These are phyloP conservation scores for Aspergillus campestris DNA, from an alignment of 495 filamentous ascomycete genomes.

Conservation along the genomic window DNA sequence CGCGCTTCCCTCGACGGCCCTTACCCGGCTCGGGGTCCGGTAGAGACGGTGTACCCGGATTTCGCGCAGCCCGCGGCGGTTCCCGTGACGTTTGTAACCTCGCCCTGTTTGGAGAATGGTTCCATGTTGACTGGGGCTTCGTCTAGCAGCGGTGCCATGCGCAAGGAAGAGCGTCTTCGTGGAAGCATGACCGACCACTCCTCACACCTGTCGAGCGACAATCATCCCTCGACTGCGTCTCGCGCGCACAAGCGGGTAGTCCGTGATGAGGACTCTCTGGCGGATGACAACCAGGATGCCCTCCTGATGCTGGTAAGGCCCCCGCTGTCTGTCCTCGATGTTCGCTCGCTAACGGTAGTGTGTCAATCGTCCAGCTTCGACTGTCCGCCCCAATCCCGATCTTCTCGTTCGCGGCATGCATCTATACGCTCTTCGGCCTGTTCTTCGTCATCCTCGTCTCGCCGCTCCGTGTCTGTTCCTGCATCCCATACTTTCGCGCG, in stretches of 20 bases:
- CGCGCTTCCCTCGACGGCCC: constrained; percentile 6
- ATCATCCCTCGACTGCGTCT: constrained; percentile 16
- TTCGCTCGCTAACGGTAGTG: constrained; percentile 9
- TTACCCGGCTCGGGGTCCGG: constrained; percentile 1
- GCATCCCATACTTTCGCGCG: constrained; percentile 26
- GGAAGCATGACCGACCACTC: constrained; percentile 33
- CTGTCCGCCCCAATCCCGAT: constrained; percentile 40
- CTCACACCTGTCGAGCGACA: constrained; percentile 33
- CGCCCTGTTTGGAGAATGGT: constrained; percentile 15
- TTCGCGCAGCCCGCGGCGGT: constrained; percentile 3
- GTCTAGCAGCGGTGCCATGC: constrained; percentile 19
- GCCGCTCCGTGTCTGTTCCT: constrained; percentile 36
- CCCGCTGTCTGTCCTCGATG: not conserved
- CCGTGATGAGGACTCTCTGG: constrained; percentile 15
- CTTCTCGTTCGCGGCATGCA: constrained; percentile 30
- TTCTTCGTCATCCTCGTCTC: constrained; percentile 33
- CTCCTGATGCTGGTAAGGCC: constrained; percentile 31
- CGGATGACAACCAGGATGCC: constrained; percentile 27
- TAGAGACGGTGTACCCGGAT: constrained; percentile 8
- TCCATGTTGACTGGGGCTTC: constrained; percentile 18
- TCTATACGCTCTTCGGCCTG: constrained; percentile 39
- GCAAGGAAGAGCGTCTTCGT: constrained; percentile 27
- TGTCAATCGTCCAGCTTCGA: constrained; percentile 30
- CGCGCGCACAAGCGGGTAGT: constrained; percentile 25
- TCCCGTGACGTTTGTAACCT: constrained; percentile 15